Conservation (phyloP, 176 grass and related monocot genomes). For the Bromus sterilis region DNA sequence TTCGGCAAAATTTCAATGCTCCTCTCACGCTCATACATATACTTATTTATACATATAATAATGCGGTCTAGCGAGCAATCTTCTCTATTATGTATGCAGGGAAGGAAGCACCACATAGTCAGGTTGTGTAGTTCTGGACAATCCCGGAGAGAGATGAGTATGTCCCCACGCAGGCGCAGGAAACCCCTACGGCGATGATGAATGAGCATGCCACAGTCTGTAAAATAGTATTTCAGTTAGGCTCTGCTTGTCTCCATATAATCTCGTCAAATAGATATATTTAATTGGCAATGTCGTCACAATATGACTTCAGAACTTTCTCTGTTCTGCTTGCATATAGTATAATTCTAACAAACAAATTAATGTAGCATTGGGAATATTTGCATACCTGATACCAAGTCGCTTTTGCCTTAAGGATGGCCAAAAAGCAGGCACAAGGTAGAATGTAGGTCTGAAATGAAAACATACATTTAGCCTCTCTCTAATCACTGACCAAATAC, state of each 20-base stretch:
- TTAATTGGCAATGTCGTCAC: not conserved
- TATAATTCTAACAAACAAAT: not conserved
- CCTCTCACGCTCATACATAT: not conserved
- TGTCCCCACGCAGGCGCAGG: constrained; percentile 44
- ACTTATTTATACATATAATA: not conserved
- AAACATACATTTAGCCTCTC: not conserved
- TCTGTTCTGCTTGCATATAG: not conserved
- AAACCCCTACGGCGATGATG: constrained; percentile 41
- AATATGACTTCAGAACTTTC: not conserved
- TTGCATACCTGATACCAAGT: constrained; percentile 61
- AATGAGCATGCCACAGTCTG: constrained; percentile 35
- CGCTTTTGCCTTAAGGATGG: constrained; percentile 61
- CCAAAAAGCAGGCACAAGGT: constrained; percentile 79
- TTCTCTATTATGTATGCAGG: not conserved
- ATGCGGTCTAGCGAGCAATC: not conserved
- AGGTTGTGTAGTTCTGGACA: constrained; percentile 38
- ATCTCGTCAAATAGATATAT: not conserved
- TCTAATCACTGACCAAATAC: not conserved
- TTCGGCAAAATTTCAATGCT: not conserved
- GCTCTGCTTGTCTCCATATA: not conserved
- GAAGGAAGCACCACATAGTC: not conserved
- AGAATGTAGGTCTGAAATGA: constrained; percentile 64
- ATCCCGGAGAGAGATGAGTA: constrained; percentile 46
- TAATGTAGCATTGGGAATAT: not conserved
- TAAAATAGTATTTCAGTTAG: not conserved